Base-by-base conservation (phyloP, 495 filamentous ascomycete species). In the Barbatosphaeria neglecta region DNA sequence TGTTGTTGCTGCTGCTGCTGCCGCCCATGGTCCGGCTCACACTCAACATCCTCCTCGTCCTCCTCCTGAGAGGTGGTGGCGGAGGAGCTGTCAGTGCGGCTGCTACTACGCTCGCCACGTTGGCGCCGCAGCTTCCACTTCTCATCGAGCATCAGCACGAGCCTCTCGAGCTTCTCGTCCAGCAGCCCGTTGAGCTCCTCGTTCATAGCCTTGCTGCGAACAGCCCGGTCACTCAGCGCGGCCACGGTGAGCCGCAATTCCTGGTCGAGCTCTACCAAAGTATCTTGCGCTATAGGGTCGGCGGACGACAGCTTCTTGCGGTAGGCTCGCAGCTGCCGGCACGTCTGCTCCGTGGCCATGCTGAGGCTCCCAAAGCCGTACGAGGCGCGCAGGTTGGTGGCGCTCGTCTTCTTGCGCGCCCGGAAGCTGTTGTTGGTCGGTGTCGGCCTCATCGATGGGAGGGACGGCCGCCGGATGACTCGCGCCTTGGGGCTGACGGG, bases 271-370 rank as follows among this genome's bases (percentile, higher is more conserved):
- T 93, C 85, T 33, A 79, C 77, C 17, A 84, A 64, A 2, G 77
- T 62, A 43, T 87, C 82, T 11, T 78, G 66, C 23, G 74, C 73
- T 33, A 89, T 77, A 2, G 74, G 65, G 24, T 78, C 75, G 11
- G 75, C 77, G 11, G 77, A 78, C 19, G 77, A 64, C 7, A 95
- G 74, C 56, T 86, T 87, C 65, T 88, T 90, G 15, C 92, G 76
- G 56, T 93, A 96, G 2, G 81, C 77, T 42, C 83, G 78, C 6
- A 98, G 71, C 5, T 81, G 81, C 22, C 84, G 83, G 52, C 83
- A 87, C 0, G 88, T 70, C 50, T 89, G 83, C 52, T 92, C 85
- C 1, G 85, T 90, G 6, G 84, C 81, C 64, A 78, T 78, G 54
- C 80, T 80, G 6, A 94, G 68, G 43, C 73, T 76, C 8, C 83